These are phyloP conservation scores for Arthrobotrys pseudoclavata DNA, from an alignment of 2,329 filamentous ascomycete genomes.

Conservation along the genomic window DNA sequence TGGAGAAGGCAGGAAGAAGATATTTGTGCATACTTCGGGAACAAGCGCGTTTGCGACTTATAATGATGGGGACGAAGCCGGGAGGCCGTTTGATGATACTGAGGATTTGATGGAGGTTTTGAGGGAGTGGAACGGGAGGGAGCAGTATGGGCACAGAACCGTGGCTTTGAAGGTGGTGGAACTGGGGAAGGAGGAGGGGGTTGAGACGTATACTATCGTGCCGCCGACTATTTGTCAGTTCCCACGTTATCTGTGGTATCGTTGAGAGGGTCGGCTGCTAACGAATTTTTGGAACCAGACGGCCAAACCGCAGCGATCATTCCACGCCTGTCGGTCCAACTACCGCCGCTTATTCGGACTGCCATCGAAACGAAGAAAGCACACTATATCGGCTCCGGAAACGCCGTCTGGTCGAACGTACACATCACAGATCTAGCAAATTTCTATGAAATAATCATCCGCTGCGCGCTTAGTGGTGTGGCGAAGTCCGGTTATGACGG, in stretches of 20 bases:
- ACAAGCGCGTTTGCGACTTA: conserved; percentile 44
- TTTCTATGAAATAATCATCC: conserved; percentile 42
- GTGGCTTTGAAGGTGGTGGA: conserved; percentile 28
- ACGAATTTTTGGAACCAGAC: neutral
- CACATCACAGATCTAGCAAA: conserved; percentile 44
- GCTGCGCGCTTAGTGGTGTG: conserved; percentile 39
- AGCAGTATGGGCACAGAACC: conserved; percentile 48
- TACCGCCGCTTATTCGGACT: conserved; percentile 36
- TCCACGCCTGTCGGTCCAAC: conserved; percentile 47
- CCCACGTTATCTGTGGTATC: neutral
- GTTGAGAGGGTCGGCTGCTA: neutral
- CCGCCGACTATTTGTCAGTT: conserved; percentile 50
- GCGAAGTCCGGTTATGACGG: conserved; percentile 36
- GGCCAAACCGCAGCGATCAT: conserved; percentile 34
- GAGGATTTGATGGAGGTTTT: conserved; percentile 35
- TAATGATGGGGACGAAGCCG: conserved; percentile 33
- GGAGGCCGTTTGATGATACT: conserved; percentile 30
- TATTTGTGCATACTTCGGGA: conserved; percentile 51
- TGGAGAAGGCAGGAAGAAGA: conserved; percentile 37
- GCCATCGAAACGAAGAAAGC: conserved; percentile 45
- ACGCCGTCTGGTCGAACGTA: conserved; percentile 46
- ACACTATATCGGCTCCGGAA: conserved; percentile 35
- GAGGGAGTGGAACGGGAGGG: conserved; percentile 40
- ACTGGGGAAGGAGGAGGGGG: conserved; percentile 26
- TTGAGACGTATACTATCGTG: conserved; percentile 36